Evolutionary conservation across 2,329 filamentous ascomycete species (phyloP).

Genomic region (Trichoderma citrinoviride): DNA sequence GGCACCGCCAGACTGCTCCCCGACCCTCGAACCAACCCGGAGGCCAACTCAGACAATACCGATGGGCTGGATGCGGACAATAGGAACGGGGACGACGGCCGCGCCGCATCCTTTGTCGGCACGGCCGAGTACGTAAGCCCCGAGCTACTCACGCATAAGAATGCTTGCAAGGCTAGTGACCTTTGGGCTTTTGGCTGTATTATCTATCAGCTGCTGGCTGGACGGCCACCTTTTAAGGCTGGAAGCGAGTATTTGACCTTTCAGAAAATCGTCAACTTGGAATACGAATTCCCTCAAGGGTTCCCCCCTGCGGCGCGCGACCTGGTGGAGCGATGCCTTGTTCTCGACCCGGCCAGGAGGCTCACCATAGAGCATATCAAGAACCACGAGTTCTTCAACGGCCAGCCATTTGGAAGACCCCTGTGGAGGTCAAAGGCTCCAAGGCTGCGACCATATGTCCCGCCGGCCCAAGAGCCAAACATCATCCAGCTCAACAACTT

Average conservation of each 20-base stretch:
- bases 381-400: conserved; percentile 92
- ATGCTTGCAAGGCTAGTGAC: conserved; percentile 95
- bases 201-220: conserved; percentile 91
- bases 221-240: conserved; percentile 95
- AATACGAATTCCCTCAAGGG: conserved; percentile 87
- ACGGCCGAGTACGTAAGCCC: conserved; percentile 98
- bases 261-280: conserved; percentile 92
- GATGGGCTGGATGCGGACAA: conserved; percentile 39
- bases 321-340: conserved; percentile 83
- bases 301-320: conserved; percentile 86
- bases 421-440: conserved; percentile 91
- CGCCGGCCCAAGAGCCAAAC: conserved; percentile 69
- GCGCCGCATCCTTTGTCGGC: conserved; percentile 92
- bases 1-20: conserved; percentile 89
- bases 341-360: conserved; percentile 79
- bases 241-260: conserved; percentile 96
- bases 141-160: conserved; percentile 94
- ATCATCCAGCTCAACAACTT: conserved; percentile 70
- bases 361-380: conserved; percentile 95
- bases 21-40: conserved; percentile 41
- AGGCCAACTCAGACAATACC: conserved; percentile 40
- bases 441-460: conserved; percentile 77
- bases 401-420: conserved; percentile 75
- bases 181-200: conserved; percentile 99
- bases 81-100: conserved; percentile 52